A percentile compares a stretch with the other conserved stretches of the same genome.
Evolutionary conservation across 495 filamentous ascomycete genomes (phyloP).

Genomic region (Venustampulla echinocandica): DNA sequence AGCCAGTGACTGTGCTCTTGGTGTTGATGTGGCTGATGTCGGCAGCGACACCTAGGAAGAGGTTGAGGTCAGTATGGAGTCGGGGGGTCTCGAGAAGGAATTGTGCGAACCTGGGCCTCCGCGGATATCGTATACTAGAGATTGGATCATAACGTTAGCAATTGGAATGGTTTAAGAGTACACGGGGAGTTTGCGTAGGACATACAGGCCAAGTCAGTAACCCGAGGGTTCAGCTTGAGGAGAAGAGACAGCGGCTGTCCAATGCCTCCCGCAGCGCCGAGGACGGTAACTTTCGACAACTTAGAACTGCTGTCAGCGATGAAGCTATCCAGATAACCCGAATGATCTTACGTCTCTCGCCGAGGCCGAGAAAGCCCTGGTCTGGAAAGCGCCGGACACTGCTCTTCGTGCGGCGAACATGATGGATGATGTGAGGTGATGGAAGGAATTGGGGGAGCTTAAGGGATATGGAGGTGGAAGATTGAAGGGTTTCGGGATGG

Average conservation of each 20-base stretch:
- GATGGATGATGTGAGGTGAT: slow-evolving; percentile 25
- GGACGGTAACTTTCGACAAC: slow-evolving; percentile 93
- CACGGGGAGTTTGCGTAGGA: background rate
- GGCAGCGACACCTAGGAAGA: slow-evolving; percentile 77
- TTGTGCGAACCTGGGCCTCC: slow-evolving; percentile 71
- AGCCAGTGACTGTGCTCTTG: slow-evolving; percentile 88
- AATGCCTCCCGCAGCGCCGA: slow-evolving; percentile 95
- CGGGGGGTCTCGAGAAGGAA: slow-evolving; percentile 8
- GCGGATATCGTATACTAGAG: slow-evolving; percentile 87
- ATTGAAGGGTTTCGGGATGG: no score
- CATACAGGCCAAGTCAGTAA: slow-evolving; percentile 1
- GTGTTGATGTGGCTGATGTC: slow-evolving; percentile 98
- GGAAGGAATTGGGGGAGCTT: background rate
- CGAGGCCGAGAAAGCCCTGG: slow-evolving; percentile 89
- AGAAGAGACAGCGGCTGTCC: slow-evolving; percentile 96
- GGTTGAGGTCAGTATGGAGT: slow-evolving; percentile 3
- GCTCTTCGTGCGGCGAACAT: slow-evolving; percentile 74
- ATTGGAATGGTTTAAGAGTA: background rate
- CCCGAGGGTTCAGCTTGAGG: slow-evolving; percentile 92
- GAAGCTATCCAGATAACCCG: background rate
- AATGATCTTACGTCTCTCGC: slow-evolving; percentile 66
- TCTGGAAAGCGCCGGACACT: slow-evolving; percentile 60
- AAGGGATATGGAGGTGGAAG: no score
- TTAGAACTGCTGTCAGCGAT: slow-evolving; percentile 37
- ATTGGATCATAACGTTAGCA: background rate